A percentile compares a stretch with the other conserved stretches of the same genome.
Conservation (phyloP, 2,329 filamentous ascomycete genomes). For the Calonectria pseudoturangicola region DNA sequence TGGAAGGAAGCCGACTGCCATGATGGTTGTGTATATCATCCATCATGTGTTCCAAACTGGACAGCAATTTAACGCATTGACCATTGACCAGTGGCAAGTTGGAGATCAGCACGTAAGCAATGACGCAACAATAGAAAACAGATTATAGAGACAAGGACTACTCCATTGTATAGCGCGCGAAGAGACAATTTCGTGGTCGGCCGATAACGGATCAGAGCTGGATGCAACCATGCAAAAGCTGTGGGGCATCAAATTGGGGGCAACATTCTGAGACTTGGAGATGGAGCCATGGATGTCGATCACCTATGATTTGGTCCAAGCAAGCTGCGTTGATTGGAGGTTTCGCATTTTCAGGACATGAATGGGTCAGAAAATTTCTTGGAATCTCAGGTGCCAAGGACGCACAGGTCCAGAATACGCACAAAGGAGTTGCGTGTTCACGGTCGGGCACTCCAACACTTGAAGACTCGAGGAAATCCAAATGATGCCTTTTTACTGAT, state of each 20-base stretch:
- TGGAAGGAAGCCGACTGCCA: background rate
- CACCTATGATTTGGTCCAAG: background rate
- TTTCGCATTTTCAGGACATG: background rate
- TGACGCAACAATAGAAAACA: background rate
- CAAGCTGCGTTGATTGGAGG: background rate
- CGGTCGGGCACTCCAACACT: background rate
- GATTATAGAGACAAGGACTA: background rate
- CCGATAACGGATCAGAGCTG: constrained; percentile 17
- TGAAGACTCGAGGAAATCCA: background rate
- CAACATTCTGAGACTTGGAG: constrained; percentile 15
- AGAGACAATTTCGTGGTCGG: background rate
- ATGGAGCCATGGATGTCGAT: constrained; percentile 9
- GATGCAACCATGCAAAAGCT: background rate
- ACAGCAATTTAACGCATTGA: background rate
- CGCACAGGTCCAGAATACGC: background rate
- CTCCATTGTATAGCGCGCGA: background rate
- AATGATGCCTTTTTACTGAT: background rate
- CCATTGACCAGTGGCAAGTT: background rate
- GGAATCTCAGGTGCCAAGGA: constrained; percentile 11
- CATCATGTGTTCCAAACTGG: background rate
- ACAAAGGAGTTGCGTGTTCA: background rate
- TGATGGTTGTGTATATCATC: background rate
- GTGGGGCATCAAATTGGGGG: background rate
- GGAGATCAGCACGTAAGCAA: background rate
- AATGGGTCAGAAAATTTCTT: constrained; percentile 3